These are phyloP conservation scores for Kodamaea kaohsiungensis DNA, from an alignment of 805 yeast species.

Conservation along the genomic window DNA sequence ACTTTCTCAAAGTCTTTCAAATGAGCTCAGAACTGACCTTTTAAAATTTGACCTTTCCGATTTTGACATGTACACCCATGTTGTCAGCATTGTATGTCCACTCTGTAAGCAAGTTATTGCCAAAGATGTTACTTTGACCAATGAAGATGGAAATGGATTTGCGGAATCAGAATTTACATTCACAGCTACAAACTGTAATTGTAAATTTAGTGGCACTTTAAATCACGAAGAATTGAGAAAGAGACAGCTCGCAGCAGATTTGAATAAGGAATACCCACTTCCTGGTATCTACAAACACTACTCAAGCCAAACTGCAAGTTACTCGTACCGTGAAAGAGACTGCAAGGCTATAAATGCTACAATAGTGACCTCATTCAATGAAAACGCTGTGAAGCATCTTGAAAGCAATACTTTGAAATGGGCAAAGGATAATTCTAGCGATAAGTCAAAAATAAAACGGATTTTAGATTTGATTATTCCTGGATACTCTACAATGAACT, in stretches of 20 bases:
- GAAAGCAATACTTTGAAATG: background rate
- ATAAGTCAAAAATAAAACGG: background rate
- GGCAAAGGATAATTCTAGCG: background rate
- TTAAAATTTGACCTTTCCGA: background rate
- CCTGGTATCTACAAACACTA: conserved; percentile 11
- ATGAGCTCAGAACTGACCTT: background rate
- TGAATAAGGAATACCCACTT: background rate
- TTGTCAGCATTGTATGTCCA: conserved; percentile 15
- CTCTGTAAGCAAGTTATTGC: conserved; percentile 12
- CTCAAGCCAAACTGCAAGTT: background rate
- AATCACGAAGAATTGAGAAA: conserved; percentile 23
- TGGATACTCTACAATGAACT: conserved; percentile 14
- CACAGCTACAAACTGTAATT: background rate
- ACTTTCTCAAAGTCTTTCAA: background rate
- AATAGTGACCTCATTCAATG: background rate
- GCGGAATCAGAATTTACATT: conserved; percentile 12
- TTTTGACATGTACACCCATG: background rate
- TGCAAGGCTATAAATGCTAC: background rate
- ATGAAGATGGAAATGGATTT: conserved; percentile 12
- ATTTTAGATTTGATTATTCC: background rate
- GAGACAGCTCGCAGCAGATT: conserved; percentile 17
- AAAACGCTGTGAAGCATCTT: too few relatives aligned
- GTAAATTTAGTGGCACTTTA: conserved; percentile 3
- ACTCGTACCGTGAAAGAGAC: background rate
- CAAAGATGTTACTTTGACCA: conserved; percentile 10